These are phyloP conservation scores for Abrus precatorius DNA, from an alignment of 306 rosid genomes.

Conservation along the genomic window DNA sequence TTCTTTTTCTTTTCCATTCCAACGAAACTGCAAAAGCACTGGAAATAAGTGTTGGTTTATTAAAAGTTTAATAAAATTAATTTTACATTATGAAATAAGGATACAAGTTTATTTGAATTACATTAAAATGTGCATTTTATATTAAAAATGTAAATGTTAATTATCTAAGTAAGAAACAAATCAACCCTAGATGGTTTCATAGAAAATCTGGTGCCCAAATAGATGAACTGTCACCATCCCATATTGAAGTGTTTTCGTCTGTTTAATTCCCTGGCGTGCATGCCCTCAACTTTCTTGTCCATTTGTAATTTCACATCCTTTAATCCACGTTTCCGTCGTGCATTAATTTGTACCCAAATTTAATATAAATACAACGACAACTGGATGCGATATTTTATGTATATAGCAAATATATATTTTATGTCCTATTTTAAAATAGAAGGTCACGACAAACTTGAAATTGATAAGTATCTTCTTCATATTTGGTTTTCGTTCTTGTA, in stretches of 20 bases:
- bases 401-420: not conserved
- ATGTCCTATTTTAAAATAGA: not conserved
- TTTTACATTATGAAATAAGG: too few relatives aligned
- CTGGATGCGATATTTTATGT: not conserved
- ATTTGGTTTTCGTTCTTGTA: not conserved
- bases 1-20: too few relatives aligned
- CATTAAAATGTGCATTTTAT: too few relatives aligned
- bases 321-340: constrained; percentile 31
- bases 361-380: not conserved
- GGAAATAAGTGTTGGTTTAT: too few relatives aligned
- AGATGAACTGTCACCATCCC: not conserved
- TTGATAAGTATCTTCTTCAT: not conserved
- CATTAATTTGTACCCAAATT: not conserved
- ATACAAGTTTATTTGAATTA: too few relatives aligned
- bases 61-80: too few relatives aligned
- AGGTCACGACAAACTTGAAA: not conserved
- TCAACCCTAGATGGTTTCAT: too few relatives aligned
- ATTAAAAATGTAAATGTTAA: too few relatives aligned
- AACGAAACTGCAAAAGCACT: too few relatives aligned
- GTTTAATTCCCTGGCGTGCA: constrained; percentile 30
- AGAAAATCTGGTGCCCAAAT: too few relatives aligned
- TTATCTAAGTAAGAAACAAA: too few relatives aligned
- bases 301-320: not conserved
- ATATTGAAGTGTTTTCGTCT: not conserved
- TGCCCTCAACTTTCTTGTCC: constrained; percentile 22